Conservation (phyloP, 352 stramenopile species). For the Phytophthora constricta region DNA sequence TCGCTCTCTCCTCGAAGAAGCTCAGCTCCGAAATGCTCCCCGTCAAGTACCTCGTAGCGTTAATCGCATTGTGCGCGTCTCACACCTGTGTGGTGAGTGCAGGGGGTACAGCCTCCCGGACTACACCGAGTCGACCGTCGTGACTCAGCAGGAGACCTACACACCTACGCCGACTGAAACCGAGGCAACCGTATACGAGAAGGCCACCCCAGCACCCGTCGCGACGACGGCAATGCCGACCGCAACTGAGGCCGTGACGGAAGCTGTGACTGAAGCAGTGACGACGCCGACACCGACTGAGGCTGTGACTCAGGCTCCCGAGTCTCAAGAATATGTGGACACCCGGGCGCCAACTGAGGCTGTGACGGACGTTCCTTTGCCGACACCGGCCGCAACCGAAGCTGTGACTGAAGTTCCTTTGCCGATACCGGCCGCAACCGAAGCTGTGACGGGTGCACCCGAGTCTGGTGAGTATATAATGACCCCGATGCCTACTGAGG, state of each 20-base stretch:
- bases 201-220: slow-evolving; percentile 13
- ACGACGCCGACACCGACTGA: slow-evolving; percentile 6
- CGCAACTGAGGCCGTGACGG: background rate
- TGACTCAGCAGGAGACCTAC: slow-evolving; percentile 3
- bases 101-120: slow-evolving; percentile 19
- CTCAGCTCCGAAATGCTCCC: slow-evolving; percentile 26
- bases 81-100: slow-evolving; percentile 30
- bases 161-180: slow-evolving; percentile 6
- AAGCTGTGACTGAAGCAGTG: background rate
- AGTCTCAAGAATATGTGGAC: slow-evolving; percentile 2
- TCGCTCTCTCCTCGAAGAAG: slow-evolving; percentile 11
- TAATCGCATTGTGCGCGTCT: slow-evolving; percentile 30
- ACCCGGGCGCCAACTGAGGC: background rate
- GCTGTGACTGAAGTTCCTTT: no score
- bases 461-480: no score
- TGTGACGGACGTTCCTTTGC: slow-evolving; percentile 10
- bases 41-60: slow-evolving; percentile 38
- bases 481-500: background rate
- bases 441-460: no score
- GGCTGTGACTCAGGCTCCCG: slow-evolving; percentile 4
- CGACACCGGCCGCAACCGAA: slow-evolving; percentile 13
- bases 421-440: no score
- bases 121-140: slow-evolving; percentile 9
- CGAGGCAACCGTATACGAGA: slow-evolving; percentile 2
- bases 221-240: background rate